These are phyloP conservation scores for Magnaporthiopsis poae DNA, from an alignment of 2,329 filamentous ascomycete species.

Conservation along the genomic window DNA sequence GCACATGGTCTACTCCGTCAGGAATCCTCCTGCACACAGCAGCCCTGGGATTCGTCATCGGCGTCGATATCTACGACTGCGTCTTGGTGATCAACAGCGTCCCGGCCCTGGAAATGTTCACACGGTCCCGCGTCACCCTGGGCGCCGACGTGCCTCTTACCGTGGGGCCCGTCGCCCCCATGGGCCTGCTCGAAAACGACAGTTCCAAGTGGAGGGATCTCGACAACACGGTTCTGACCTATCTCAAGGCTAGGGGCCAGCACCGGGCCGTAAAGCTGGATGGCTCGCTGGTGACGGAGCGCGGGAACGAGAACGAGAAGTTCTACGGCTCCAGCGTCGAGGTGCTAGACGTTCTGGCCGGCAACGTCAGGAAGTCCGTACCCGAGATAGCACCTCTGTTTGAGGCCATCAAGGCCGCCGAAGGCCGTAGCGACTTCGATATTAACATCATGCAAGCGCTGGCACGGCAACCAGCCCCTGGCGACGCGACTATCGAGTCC, in stretches of 20 bases:
- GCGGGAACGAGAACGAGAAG: slow-evolving; percentile 49
- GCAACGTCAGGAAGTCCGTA: slow-evolving; percentile 43
- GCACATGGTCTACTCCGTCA: slow-evolving; percentile 60
- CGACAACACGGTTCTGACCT: slow-evolving; percentile 46
- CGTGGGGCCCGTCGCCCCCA: slow-evolving; percentile 47
- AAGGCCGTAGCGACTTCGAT: slow-evolving; percentile 71
- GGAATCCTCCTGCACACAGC: slow-evolving; percentile 85
- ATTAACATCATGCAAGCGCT: slow-evolving; percentile 53
- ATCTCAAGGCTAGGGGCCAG: slow-evolving; percentile 49
- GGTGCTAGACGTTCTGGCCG: slow-evolving; percentile 48
- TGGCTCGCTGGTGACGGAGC: slow-evolving; percentile 47
- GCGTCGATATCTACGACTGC: slow-evolving; percentile 92
- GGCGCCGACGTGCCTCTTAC: slow-evolving; percentile 17
- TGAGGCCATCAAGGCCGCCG: slow-evolving; percentile 78
- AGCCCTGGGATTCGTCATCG: slow-evolving; percentile 78
- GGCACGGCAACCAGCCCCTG: slow-evolving; percentile 60
- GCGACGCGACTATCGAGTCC: slow-evolving; percentile 54
- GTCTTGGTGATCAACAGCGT: slow-evolving; percentile 86
- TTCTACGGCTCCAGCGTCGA: slow-evolving; percentile 39
- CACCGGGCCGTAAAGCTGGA: slow-evolving; percentile 44
- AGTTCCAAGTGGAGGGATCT: slow-evolving; percentile 37
- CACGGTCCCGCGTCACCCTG: slow-evolving; percentile 65
- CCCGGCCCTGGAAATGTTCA: slow-evolving; percentile 74
- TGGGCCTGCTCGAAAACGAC: slow-evolving; percentile 43
- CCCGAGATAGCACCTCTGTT: slow-evolving; percentile 53